Evolutionary conservation across 2,329 filamentous ascomycete species (phyloP).

Genomic region (Colletotrichum orbiculare): DNA sequence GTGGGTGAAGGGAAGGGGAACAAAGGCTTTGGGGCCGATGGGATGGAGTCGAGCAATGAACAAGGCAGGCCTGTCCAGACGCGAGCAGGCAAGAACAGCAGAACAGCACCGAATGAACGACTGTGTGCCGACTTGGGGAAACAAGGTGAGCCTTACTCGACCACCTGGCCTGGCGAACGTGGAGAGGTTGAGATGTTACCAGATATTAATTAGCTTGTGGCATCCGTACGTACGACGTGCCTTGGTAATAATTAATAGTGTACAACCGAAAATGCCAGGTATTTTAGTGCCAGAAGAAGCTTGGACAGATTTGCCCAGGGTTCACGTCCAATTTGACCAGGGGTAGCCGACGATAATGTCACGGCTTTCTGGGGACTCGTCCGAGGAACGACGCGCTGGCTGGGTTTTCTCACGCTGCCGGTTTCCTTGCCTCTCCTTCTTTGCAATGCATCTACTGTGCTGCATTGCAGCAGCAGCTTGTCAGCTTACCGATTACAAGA

Average conservation of each 20-base stretch:
- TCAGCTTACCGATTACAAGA: no score
- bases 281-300: constrained; percentile 9
- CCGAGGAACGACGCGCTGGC: constrained; percentile 29
- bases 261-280: no score
- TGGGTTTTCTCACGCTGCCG: constrained; percentile 29
- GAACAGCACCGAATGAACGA: no score
- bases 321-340: constrained; percentile 25
- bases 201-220: no score
- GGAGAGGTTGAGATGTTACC: no score
- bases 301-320: constrained; percentile 32
- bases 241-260: no score
- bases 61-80: constrained; percentile 9
- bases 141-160: no score
- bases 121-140: no score
- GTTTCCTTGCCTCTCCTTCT: constrained; percentile 16
- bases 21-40: constrained; percentile 20
- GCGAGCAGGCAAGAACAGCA: constrained; percentile 17
- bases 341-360: constrained; percentile 17
- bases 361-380: constrained; percentile 32
- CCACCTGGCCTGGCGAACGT: no score
- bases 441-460: no score
- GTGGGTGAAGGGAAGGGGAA: constrained; percentile 22
- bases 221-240: no score
- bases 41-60: neutral
- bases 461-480: no score